Evolutionary conservation across 140 eudicot genomes (phyloP), one percentile per base, ranked within the genome.

Genomic region (Anethum foeniculum): DNA sequence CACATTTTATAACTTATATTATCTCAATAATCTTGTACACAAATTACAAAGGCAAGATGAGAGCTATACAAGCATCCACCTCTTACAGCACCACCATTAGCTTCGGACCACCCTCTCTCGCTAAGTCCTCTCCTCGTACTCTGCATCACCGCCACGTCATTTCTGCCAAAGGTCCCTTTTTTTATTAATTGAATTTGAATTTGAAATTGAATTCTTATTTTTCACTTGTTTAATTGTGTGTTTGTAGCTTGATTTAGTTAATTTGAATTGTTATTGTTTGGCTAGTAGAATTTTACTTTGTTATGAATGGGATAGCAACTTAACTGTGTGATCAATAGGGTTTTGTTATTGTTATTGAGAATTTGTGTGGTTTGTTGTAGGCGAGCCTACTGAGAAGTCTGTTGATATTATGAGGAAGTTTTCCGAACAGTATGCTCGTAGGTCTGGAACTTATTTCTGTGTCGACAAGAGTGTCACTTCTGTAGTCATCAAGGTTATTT

Each of bases 371-470:
- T 74, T 32, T 75, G 68, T 62, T 52, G 43, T 34, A 92, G 99
- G 84, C 49, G 99, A 92, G 67, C 99, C 99, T 4, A 79, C 97
- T 1, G 97, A 95, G 30, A 95, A 95, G 85, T 90, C 99, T 76
- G 90, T 95, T 21, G 99, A 95, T 71, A 87, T 95, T 48, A 95
- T 95, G 99, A 92, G 99, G 91, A 95, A 95, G 81, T 95, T 95
- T 60, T 95, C 99, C 39, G 99, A 95, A 90, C 97, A 95, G 86
- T 95, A 92, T 86, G 96, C 97, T 73, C 94, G 99, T 72, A 90
- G 81, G 91, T 95, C 99, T 9, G 93, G 88, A 65, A 95, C 99
- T 4, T 95, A 92, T 81, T 95, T 95, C 75, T 95, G 99, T n/a
- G 91, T 88, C 9, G 99, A 95, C 90, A 95, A 95, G 84, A 88